Percentiles rank a stretch among this genome's conserved stretches.
Evolutionary conservation across 1,284 basidiomycete genomes (phyloP).

Genomic region (Ustilago esculenta): DNA sequence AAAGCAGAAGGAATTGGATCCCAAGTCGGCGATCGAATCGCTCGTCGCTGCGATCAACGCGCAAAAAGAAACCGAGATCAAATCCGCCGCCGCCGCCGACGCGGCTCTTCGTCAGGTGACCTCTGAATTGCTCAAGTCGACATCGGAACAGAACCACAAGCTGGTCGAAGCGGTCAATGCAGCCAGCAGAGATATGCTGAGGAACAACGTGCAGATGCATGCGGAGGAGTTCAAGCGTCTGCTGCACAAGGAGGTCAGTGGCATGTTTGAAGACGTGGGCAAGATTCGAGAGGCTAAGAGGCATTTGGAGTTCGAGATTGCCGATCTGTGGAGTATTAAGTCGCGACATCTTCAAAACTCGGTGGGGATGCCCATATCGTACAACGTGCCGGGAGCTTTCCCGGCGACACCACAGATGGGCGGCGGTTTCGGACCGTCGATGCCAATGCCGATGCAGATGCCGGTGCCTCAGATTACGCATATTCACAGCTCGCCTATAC

Average conservation of each 20-base stretch:
- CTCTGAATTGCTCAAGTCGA: slow-evolving; percentile 39
- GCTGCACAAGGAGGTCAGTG: slow-evolving; percentile 46
- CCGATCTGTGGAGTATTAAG: slow-evolving; percentile 59
- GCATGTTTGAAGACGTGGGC: slow-evolving; percentile 63
- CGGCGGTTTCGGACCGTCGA: not conserved
- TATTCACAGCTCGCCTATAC: slow-evolving; percentile 3
- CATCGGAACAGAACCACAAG: slow-evolving; percentile 50
- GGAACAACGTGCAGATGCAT: slow-evolving; percentile 50
- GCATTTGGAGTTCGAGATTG: slow-evolving; percentile 55
- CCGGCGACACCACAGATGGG: slow-evolving; percentile 5
- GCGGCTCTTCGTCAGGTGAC: slow-evolving; percentile 48
- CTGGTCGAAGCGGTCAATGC: slow-evolving; percentile 54
- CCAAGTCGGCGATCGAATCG: slow-evolving; percentile 58
- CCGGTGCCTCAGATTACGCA: slow-evolving; percentile 21
- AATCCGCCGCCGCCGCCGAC: slow-evolving; percentile 39
- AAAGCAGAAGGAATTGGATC: slow-evolving; percentile 43
- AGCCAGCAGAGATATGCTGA: slow-evolving; percentile 54
- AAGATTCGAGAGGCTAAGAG: slow-evolving; percentile 59
- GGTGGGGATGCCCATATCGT: slow-evolving; percentile 7
- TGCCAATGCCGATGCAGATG: slow-evolving; percentile 24
- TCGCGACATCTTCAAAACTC: slow-evolving; percentile 22
- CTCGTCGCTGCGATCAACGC: slow-evolving; percentile 55
- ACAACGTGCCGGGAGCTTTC: slow-evolving; percentile 26
- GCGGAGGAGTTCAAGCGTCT: slow-evolving; percentile 57
- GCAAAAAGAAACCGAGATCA: slow-evolving; percentile 45